These are phyloP conservation scores for Esteya vermicola DNA, from an alignment of 2,329 filamentous ascomycete species.

Conservation along the genomic window DNA sequence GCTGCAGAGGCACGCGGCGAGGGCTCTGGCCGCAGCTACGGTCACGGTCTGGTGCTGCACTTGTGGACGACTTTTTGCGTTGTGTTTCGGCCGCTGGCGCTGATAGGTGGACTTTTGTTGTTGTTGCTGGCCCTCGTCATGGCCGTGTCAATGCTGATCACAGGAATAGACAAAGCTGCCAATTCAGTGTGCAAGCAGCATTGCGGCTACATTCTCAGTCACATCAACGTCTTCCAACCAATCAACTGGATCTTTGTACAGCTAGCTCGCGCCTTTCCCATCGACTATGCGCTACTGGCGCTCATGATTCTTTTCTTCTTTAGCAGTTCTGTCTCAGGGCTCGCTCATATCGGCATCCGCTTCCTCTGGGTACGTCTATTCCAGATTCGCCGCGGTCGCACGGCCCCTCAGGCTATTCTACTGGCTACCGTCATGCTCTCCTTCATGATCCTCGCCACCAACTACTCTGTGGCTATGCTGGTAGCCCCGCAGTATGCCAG, in stretches of 20 bases:
- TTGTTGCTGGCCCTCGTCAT: conserved; percentile 61
- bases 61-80: conserved; percentile 70
- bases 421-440: conserved; percentile 85
- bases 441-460: conserved; percentile 77
- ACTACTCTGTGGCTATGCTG: conserved; percentile 85
- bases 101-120: conserved; percentile 69
- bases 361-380: conserved; percentile 95
- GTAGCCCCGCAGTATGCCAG: conserved; percentile 93
- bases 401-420: conserved; percentile 80
- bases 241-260: conserved; percentile 81
- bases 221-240: conserved; percentile 86
- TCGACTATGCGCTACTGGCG: conserved; percentile 83
- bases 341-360: conserved; percentile 78
- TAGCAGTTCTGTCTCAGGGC: conserved; percentile 70
- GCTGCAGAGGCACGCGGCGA: conserved; percentile 71
- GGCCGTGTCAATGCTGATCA: conserved; percentile 89
- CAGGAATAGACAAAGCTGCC: conserved; percentile 87
- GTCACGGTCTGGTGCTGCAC: conserved; percentile 56
- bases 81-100: conserved; percentile 75
- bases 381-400: conserved; percentile 77
- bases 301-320: conserved; percentile 80
- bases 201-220: conserved; percentile 83
- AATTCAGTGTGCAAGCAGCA: conserved; percentile 84
- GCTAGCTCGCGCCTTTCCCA: conserved; percentile 69
- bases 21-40: conserved; percentile 58